Evolutionary conservation across 139 green algal species (phyloP).

Genomic region (Chlorella vulgaris): DNA sequence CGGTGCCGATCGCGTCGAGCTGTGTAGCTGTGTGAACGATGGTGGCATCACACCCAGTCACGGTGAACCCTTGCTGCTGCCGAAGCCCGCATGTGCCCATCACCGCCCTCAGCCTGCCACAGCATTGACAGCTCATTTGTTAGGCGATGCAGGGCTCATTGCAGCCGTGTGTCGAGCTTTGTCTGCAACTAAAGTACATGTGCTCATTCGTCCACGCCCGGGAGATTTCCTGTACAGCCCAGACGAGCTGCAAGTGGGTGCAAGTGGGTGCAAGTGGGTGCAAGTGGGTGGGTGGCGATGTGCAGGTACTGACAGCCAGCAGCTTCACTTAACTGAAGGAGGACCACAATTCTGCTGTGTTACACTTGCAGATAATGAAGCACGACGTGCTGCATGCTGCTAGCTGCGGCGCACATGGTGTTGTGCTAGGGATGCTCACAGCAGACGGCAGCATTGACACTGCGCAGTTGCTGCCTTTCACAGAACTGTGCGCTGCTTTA

Average conservation of each 20-base stretch:
- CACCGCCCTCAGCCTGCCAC: too few species aligned
- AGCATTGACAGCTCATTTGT: too few species aligned
- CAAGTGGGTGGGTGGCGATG: too few species aligned
- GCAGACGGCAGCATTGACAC: background rate
- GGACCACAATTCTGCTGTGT: background rate
- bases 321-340: too few species aligned
- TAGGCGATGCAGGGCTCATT: slow-evolving; percentile 31
- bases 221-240: slow-evolving; percentile 37
- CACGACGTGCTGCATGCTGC: slow-evolving; percentile 33
- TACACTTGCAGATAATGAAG: slow-evolving; percentile 24
- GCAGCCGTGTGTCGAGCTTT: background rate
- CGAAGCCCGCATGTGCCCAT: too few species aligned
- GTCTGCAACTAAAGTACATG: background rate
- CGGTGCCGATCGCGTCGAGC: slow-evolving; percentile 36
- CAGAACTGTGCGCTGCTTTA: slow-evolving; percentile 12
- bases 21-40: slow-evolving; percentile 20
- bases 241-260: slow-evolving; percentile 26
- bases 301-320: too few species aligned
- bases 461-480: slow-evolving; percentile 21
- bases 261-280: background rate
- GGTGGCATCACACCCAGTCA: slow-evolving; percentile 38
- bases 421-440: slow-evolving; percentile 37
- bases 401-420: slow-evolving; percentile 28
- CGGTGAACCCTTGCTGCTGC: background rate
- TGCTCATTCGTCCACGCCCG: slow-evolving; percentile 34